Evolutionary conservation across 2,329 filamentous ascomycete genomes (phyloP).

Genomic region (Clonostachys chloroleuca): DNA sequence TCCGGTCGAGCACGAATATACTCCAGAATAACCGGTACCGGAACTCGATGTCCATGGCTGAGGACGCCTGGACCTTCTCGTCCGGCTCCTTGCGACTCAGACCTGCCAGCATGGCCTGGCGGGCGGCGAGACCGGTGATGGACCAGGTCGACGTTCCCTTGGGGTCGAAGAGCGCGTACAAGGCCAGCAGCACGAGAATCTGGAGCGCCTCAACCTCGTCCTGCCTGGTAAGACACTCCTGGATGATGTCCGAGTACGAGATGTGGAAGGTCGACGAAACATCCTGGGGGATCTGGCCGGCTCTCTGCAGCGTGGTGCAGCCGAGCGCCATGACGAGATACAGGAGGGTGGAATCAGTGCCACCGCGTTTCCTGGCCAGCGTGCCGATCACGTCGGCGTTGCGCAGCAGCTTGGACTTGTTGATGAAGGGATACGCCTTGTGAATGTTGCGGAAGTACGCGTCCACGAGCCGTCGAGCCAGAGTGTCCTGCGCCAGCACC

Average conservation of each 20-base stretch:
- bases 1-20: constrained; percentile 36
- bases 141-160: constrained; percentile 29
- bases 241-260: constrained; percentile 30
- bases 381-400: constrained; percentile 22
- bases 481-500: constrained; percentile 5
- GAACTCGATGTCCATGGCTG: constrained; percentile 20
- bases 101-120: constrained; percentile 30
- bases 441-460: constrained; percentile 40
- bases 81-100: constrained; percentile 19
- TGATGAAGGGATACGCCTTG: constrained; percentile 37
- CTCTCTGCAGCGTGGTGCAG: constrained; percentile 34
- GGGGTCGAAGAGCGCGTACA: constrained; percentile 38
- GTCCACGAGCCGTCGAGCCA: constrained; percentile 27
- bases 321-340: constrained; percentile 41
- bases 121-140: constrained; percentile 30
- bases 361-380: constrained; percentile 12
- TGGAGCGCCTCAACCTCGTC: constrained; percentile 31
- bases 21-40: constrained; percentile 37
- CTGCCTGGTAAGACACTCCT: constrained; percentile 24
- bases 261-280: constrained; percentile 27
- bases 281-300: constrained; percentile 29
- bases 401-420: constrained; percentile 24
- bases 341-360: constrained; percentile 24
- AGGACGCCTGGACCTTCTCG: constrained; percentile 1
- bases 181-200: constrained; percentile 30